Conservation (phyloP, 1,284 basidiomycete genomes). For the Tremellales sp. region DNA sequence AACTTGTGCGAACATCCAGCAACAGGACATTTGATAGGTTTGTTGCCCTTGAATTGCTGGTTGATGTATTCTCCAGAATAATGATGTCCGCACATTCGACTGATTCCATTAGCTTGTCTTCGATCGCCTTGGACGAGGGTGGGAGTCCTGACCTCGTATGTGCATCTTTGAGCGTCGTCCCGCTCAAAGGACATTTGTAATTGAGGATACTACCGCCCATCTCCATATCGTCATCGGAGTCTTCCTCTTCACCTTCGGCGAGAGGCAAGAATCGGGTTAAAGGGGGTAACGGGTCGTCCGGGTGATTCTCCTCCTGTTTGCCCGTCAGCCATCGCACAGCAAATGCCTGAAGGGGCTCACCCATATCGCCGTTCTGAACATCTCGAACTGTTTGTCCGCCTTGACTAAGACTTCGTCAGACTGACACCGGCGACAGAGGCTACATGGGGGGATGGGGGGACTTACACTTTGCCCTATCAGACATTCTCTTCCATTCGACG, state of each 20-base stretch:
- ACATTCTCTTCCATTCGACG: constrained; percentile 22
- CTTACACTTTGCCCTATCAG: constrained; percentile 24
- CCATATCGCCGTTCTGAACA: constrained; percentile 65
- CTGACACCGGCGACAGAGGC: neutral
- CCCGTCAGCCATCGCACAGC: constrained; percentile 52
- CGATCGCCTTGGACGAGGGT: neutral
- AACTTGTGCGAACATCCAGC: constrained; percentile 11
- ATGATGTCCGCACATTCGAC: constrained; percentile 18
- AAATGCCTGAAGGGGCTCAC: constrained; percentile 52
- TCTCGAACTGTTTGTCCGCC: constrained; percentile 58
- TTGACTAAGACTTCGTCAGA: constrained; percentile 24
- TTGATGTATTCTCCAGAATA: constrained; percentile 21
- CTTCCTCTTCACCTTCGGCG: constrained; percentile 68
- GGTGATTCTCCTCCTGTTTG: constrained; percentile 49
- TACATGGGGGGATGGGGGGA: neutral
- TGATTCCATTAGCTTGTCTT: constrained; percentile 2
- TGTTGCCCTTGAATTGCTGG: constrained; percentile 10
- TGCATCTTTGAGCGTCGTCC: constrained; percentile 62
- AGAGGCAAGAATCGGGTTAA: constrained; percentile 61
- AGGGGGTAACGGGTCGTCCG: constrained; percentile 63
- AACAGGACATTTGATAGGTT: constrained; percentile 10
- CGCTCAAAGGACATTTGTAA: constrained; percentile 72
- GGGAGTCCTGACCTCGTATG: constrained; percentile 51
- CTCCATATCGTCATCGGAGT: constrained; percentile 71
- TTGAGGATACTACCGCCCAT: constrained; percentile 75